A percentile compares a stretch with the other conserved stretches of the same genome.
phyloP scores from a whole-genome alignment of 2,329 filamentous ascomycete species.

The Microcyclosporella mali region DNA sequence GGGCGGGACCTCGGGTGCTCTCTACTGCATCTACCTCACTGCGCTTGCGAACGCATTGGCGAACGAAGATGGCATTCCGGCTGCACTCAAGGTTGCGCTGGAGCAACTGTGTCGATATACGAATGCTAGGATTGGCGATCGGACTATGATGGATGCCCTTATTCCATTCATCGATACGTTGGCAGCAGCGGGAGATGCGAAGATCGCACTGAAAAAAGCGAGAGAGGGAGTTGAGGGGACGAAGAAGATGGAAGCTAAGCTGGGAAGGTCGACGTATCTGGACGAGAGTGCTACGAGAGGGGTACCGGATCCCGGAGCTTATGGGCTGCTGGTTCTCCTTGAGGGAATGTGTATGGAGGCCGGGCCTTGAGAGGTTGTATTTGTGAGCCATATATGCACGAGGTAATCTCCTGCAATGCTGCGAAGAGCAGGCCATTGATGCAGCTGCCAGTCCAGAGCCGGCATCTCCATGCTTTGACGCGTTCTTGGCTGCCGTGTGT shows the following conservation, averaged over 20 bases:
- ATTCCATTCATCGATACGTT: constrained; percentile 31
- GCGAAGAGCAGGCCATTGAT: too few relatives aligned
- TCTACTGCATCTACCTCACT: constrained; percentile 34
- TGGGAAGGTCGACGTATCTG: constrained; percentile 32
- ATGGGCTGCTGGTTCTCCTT: constrained; percentile 32
- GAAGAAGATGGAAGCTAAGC: constrained; percentile 31
- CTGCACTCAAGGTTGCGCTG: constrained; percentile 25
- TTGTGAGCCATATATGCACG: too few relatives aligned
- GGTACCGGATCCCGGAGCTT: constrained; percentile 34
- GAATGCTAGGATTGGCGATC: constrained; percentile 29
- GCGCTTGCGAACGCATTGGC: constrained; percentile 27
- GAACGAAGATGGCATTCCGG: constrained; percentile 17
- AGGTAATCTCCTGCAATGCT: too few relatives aligned
- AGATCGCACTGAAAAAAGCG: constrained; percentile 23
- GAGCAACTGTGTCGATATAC: constrained; percentile 31
- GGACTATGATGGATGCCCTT: constrained; percentile 34
- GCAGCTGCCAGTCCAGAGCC: too few relatives aligned
- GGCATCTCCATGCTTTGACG: too few relatives aligned
- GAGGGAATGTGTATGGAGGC: constrained; percentile 24
- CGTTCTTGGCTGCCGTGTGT: too few relatives aligned
- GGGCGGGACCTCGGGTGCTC: constrained; percentile 32
- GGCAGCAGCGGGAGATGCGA: constrained; percentile 16
- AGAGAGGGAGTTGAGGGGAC: constrained; percentile 30
- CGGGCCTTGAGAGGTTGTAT: too few relatives aligned
- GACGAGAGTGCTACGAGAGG: constrained; percentile 33